phyloP scores from a whole-genome alignment of 495 filamentous ascomycete species.

The Cetradonia linearis region DNA sequence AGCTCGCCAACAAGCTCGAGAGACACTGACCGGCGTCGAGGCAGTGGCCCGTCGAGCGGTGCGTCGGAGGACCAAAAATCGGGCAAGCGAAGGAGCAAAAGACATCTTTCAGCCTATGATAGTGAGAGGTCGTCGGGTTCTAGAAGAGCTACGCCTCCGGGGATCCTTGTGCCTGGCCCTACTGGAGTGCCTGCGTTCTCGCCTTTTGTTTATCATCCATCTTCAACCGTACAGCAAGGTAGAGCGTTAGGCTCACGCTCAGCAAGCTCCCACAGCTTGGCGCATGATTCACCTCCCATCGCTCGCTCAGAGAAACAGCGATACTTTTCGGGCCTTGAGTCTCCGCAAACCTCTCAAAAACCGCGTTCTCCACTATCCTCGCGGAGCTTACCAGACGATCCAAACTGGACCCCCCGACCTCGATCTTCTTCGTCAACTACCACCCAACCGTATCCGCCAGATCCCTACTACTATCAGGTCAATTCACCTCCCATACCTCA shows the following conservation, averaged over 20 bases:
- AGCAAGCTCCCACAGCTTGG: conserved; percentile 33
- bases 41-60: conserved; percentile 19
- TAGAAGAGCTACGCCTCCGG: conserved; percentile 19
- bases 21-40: conserved; percentile 18
- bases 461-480: conserved; percentile 27
- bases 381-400: conserved; percentile 38
- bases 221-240: conserved; percentile 10
- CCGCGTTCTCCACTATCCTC: conserved; percentile 23
- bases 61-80: conserved; percentile 24
- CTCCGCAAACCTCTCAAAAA: conserved; percentile 28
- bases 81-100: conserved; percentile 25
- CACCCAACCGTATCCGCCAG: conserved; percentile 28
- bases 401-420: conserved; percentile 37
- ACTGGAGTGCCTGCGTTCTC: conserved; percentile 62
- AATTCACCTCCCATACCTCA: conserved; percentile 27
- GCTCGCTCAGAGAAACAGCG: conserved; percentile 30
- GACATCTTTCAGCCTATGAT: conserved; percentile 17
- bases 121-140: conserved; percentile 8
- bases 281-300: conserved; percentile 32
- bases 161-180: conserved; percentile 47
- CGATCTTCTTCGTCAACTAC: conserved; percentile 29
- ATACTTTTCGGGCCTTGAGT: conserved; percentile 25
- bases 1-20: conserved; percentile 20
- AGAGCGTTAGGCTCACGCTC: conserved; percentile 30
- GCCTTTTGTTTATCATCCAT: conserved; percentile 33